A percentile compares a stretch with the other conserved stretches of the same genome.
phyloP scores from a whole-genome alignment of 2,329 filamentous ascomycete species.

The Tolypocladium tundrense region DNA sequence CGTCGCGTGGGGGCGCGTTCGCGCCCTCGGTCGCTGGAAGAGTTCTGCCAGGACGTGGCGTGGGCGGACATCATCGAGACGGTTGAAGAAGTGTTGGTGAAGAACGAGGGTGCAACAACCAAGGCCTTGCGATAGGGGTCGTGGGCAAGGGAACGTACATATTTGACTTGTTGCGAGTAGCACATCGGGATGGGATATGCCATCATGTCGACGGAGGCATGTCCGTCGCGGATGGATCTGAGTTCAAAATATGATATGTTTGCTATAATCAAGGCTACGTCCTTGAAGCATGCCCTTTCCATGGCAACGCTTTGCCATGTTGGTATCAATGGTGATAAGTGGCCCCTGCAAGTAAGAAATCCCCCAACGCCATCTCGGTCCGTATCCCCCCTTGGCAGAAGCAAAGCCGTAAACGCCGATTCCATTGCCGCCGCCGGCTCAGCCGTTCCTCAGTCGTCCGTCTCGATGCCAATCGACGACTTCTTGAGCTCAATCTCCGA shows the following conservation, averaged over 20 bases:
- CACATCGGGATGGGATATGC: background rate
- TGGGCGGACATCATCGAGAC: slow-evolving; percentile 24
- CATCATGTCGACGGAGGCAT: background rate
- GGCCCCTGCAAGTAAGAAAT: too few relatives aligned
- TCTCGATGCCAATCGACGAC: slow-evolving; percentile 30
- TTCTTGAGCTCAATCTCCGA: slow-evolving; percentile 35
- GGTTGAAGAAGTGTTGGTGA: slow-evolving; percentile 19
- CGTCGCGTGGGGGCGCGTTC: slow-evolving; percentile 1
- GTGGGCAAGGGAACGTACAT: background rate
- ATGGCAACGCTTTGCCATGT: background rate
- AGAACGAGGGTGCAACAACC: slow-evolving; percentile 10
- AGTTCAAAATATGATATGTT: background rate
- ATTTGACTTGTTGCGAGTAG: background rate
- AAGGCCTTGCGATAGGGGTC: slow-evolving; percentile 8
- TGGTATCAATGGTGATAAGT: background rate
- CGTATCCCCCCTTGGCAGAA: background rate
- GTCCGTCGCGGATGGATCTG: background rate
- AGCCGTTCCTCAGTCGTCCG: slow-evolving; percentile 18
- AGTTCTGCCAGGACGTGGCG: slow-evolving; percentile 19
- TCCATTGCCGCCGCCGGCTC: background rate
- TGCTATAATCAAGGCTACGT: background rate
- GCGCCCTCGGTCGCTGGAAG: slow-evolving; percentile 17
- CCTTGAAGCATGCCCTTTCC: background rate
- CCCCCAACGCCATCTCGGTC: background rate
- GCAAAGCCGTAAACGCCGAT: background rate